Percentiles rank a stretch among this genome's conserved stretches.
phyloP scores from a whole-genome alignment of 495 filamentous ascomycete species.

The Hyaloscypha finlandica region DNA sequence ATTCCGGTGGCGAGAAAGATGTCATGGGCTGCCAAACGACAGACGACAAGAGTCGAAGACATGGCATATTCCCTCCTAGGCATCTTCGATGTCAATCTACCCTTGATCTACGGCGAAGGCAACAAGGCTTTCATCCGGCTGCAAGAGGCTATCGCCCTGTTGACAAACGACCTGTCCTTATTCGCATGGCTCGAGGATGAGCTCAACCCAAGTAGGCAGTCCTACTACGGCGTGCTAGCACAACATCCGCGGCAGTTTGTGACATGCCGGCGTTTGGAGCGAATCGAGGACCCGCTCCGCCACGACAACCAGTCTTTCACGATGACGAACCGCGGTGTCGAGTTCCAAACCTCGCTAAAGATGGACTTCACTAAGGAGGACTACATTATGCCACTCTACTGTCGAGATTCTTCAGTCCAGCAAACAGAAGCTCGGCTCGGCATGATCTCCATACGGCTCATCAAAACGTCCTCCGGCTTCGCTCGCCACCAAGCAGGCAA shows the following conservation, averaged over 20 bases:
- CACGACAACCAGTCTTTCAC: background rate
- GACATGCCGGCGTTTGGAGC: background rate
- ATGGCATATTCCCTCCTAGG: too few species aligned
- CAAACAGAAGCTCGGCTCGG: background rate
- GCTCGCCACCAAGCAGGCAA: background rate
- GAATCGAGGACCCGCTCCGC: background rate
- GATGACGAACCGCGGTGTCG: conserved; percentile 6
- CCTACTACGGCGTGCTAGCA: conserved; percentile 5
- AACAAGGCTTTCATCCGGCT: conserved; percentile 34
- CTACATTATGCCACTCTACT: conserved; percentile 1
- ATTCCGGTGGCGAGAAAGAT: conserved; percentile 33
- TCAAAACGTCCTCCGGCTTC: background rate
- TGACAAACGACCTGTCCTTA: conserved; percentile 34
- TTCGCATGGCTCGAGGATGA: conserved; percentile 32
- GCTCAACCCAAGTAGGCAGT: background rate
- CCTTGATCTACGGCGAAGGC: conserved; percentile 40
- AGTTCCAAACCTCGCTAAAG: background rate
- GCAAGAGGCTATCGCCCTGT: conserved; percentile 36
- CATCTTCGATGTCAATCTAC: conserved; percentile 38
- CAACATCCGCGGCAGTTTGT: background rate
- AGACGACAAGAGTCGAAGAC: too few species aligned
- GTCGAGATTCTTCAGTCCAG: background rate
- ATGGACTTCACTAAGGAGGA: background rate
- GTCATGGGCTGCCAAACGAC: conserved; percentile 36
- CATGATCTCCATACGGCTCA: background rate